Evolutionary conservation across 805 yeast genomes (phyloP), one percentile per base, ranked within the genome.

Genomic region (Vanderwaltozyma yarrowii): DNA sequence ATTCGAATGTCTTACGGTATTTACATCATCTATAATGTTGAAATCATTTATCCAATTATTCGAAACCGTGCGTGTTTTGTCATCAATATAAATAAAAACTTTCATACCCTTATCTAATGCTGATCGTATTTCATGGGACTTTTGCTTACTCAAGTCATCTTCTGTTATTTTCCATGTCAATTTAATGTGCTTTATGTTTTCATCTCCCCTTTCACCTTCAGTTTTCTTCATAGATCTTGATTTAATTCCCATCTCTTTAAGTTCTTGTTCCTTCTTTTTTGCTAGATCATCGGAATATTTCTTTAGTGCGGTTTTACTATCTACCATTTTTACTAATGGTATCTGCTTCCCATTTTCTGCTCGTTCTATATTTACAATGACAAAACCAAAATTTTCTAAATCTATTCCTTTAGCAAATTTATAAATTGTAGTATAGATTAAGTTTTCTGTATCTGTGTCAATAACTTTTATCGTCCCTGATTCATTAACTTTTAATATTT

Each of bases 81-180:
- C 64, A 40, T 67, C 74, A 16, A 72, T 42, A n/a, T 61, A 56
- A 10, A 70, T 49, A 15, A 61, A 59, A 5, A 71, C 63, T 29
- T 60, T 64, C 34, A 52, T 51, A 5, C 73, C 76, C 40, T 67
- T 72, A 27, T 61, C 58, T 41, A 74, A 45, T 15, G 71, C 67
- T 2, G 58, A 51, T 29, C 57, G 49, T 14, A 76, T 69, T 46
- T 76, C 82, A 38, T 65, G 63, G 12, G 60, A 58, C 49, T 76
- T 76, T 42, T 76, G 82, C 28, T 69, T 66, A 20, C 50, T 52
- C 40, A 76, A 57, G 53, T 76, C 82, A 30, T 69, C 66, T 25
- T 60, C 54, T n/a, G 70, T 67, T 16, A 76, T 76, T 33, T 70
- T 67, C 81, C 81, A 76, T 10, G 76, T 66, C 3, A 76, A 52